These are phyloP conservation scores for Colletotrichum shisoi DNA, from an alignment of 2,329 filamentous ascomycete genomes.

Conservation along the genomic window DNA sequence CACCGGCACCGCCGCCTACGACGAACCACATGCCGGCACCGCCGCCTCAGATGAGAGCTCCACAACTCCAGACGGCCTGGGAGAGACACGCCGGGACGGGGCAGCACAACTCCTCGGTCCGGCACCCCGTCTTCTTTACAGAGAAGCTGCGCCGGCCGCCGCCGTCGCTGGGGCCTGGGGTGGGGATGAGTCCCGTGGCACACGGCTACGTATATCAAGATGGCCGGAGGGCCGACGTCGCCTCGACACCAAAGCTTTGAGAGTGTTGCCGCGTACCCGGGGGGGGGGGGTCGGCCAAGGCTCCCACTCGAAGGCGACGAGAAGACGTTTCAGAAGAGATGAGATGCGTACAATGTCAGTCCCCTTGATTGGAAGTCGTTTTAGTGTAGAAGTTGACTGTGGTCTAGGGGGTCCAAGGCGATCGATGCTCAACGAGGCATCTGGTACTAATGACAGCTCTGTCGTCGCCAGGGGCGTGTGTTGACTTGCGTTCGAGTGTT, in stretches of 20 bases:
- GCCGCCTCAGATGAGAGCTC: neutral
- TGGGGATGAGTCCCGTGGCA: slow-evolving; percentile 60
- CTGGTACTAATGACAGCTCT: neutral
- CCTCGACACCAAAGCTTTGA: slow-evolving; percentile 52
- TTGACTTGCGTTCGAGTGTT: neutral
- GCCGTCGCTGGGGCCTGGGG: slow-evolving; percentile 44
- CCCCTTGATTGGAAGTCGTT: neutral
- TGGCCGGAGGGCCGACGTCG: slow-evolving; percentile 45
- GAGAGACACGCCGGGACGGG: slow-evolving; percentile 41
- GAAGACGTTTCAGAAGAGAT: neutral
- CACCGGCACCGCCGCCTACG: slow-evolving; percentile 9
- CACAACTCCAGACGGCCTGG: slow-evolving; percentile 42
- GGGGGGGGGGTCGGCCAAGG: too few species aligned
- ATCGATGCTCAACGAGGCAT: neutral
- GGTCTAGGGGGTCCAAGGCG: neutral
- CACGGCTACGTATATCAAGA: slow-evolving; percentile 68
- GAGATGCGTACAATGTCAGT: neutral
- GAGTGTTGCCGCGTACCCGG: too few species aligned
- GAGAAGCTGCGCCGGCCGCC: slow-evolving; percentile 66
- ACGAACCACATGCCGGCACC: slow-evolving; percentile 11
- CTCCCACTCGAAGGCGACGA: neutral
- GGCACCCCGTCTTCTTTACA: slow-evolving; percentile 81
- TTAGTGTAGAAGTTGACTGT: neutral
- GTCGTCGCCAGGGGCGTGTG: neutral
- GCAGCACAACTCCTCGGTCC: slow-evolving; percentile 63